Conservation (phyloP, 139 green algal species). For the Tetraselmis chui region DNA sequence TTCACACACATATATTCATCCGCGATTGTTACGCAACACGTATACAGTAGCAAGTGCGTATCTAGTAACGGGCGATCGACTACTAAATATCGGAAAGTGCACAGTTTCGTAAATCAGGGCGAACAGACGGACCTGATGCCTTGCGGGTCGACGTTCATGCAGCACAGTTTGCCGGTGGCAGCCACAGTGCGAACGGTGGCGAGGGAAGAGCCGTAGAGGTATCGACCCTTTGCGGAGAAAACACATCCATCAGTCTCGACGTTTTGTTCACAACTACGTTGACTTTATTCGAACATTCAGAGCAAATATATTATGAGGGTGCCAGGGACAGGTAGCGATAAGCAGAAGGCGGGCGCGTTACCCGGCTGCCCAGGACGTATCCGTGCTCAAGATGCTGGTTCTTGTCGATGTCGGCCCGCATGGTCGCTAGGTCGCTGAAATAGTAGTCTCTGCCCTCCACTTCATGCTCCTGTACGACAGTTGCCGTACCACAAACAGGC, state of each 20-base stretch:
- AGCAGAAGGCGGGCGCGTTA: conserved; percentile 10
- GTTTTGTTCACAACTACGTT: no score
- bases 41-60: no score
- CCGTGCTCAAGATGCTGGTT: conserved; percentile 34
- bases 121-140: conserved; percentile 29
- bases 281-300: no score
- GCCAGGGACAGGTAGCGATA: conserved; percentile 12
- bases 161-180: conserved; percentile 57
- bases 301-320: conserved; percentile 20
- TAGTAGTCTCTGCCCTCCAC: conserved; percentile 42
- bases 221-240: not conserved
- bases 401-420: conserved; percentile 12
- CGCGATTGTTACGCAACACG: no score
- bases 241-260: no score
- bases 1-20: no score
- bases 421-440: conserved; percentile 32
- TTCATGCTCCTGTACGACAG: conserved; percentile 30
- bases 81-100: no score
- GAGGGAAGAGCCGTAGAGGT: conserved; percentile 40
- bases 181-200: conserved; percentile 54
- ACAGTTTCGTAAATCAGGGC: no score
- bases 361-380: conserved; percentile 3
- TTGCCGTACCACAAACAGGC: not conserved
- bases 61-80: no score
- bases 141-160: conserved; percentile 59